A percentile compares a stretch with the other conserved stretches of the same genome.
These are phyloP conservation scores for Dactylellina haptotyla DNA, from an alignment of 2,329 filamentous ascomycete species.

Conservation along the genomic window DNA sequence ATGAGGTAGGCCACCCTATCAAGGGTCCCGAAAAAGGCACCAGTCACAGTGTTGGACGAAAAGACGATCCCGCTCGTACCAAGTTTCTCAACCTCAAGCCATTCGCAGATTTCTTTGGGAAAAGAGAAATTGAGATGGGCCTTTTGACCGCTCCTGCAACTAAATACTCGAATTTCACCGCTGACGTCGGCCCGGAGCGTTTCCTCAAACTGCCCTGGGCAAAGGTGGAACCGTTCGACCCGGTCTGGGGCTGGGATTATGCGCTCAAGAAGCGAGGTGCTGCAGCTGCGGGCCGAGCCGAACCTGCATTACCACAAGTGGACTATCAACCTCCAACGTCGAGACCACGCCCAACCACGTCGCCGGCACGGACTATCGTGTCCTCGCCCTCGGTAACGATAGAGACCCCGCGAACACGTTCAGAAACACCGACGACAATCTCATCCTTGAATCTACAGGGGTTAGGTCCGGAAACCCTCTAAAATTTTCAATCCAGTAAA, in stretches of 20 bases:
- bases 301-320: conserved; percentile 38
- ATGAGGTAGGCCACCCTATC: conserved; percentile 6
- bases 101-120: conserved; percentile 28
- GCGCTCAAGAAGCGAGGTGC: conserved; percentile 44
- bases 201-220: conserved; percentile 24
- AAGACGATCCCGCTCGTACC: conserved; percentile 6
- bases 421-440: conserved; percentile 18
- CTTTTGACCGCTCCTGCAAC: conserved; percentile 8
- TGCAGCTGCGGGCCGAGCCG: conserved; percentile 52
- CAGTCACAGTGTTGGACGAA: not conserved
- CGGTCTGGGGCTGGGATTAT: conserved; percentile 45
- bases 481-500: not conserved
- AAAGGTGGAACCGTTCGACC: conserved; percentile 17
- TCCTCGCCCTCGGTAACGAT: conserved; percentile 15
- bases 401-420: conserved; percentile 4
- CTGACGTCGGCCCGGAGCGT: conserved; percentile 55
- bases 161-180: conserved; percentile 55
- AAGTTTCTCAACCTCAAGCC: conserved; percentile 10
- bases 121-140: conserved; percentile 36
- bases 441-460: conserved; percentile 5
- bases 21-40: not conserved
- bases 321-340: conserved; percentile 48
- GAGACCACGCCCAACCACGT: not conserved
- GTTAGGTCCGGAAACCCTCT: not conserved
- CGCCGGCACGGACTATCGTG: conserved; percentile 28